Evolutionary conservation across 2,329 filamentous ascomycete species (phyloP), one percentile per base, ranked within the genome.

Genomic region (Xylaria sp.): DNA sequence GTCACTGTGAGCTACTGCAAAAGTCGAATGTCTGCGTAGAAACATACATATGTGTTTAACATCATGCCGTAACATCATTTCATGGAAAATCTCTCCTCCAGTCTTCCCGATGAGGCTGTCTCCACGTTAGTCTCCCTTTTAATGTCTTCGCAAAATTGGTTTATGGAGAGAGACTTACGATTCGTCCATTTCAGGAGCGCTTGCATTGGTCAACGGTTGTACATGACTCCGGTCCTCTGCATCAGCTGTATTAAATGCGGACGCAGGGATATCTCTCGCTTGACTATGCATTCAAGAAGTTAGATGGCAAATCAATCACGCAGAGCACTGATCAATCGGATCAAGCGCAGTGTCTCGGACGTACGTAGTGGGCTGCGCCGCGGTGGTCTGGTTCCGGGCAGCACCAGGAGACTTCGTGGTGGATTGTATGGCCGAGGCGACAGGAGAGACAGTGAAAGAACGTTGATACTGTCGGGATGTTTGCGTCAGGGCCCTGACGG

Each of bases 81-180:
- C 94, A 78, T 98, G 93, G 79, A 98, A 97, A 71, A 98, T 97
- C 78, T 97, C 90, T 74, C 95, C 95, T 74, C 95, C 94, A 51
- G 88, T 96, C 84, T 93, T 94, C 66, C 94, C 94, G 73, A 98
- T 92, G 78, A 98, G 96, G 63, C 89, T 92, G 68, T 57, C 41
- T 47, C 8, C 37, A 3, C 15, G 61, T 71, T 41, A 70, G 52
- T 38, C 15, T 29, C 21, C 43, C n/a, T 27, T 21, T 21, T 37
- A 33, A 13, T 41, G 29, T 23, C 15, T 29, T 29, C 21, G 15
- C 43, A n/a, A n/a, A n/a, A n/a, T n/a, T n/a, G n/a, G n/a, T 11
- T 40, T 29, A 48, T 35, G 19, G 55, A 21, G 38, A 23, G 29
- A 27, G 35, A 83, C 89, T 69, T 88, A 92, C 89, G 90, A 93